A percentile compares a stretch with the other conserved stretches of the same genome.
Conservation (phyloP, 192 early-diverging fungal species). For the Umbelopsis sp. region DNA sequence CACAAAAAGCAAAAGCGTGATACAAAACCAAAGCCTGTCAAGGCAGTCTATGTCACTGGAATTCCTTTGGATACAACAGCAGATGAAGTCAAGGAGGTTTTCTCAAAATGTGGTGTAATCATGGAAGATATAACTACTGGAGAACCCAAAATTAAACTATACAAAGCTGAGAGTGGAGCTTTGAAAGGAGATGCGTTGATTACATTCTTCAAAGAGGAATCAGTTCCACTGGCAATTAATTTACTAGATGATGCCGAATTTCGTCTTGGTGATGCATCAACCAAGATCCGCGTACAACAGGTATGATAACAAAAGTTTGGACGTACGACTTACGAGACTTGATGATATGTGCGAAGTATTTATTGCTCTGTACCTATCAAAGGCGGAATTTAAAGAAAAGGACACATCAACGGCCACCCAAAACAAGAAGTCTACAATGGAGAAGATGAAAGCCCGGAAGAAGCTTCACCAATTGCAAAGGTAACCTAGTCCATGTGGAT, state of each 20-base stretch:
- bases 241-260: constrained; percentile 88
- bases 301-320: constrained; percentile 34
- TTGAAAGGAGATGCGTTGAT: constrained; percentile 93
- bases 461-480: constrained; percentile 74
- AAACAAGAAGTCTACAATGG: constrained; percentile 39
- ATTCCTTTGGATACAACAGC: constrained; percentile 80
- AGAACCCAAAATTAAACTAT: constrained; percentile 89
- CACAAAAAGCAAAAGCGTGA: constrained; percentile 56
- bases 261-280: constrained; percentile 57
- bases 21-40: constrained; percentile 61
- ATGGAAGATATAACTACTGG: constrained; percentile 69
- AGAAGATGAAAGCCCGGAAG: constrained; percentile 64
- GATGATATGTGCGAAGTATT: neutral
- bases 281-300: constrained; percentile 73
- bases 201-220: constrained; percentile 89
- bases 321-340: neutral
- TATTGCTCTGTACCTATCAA: neutral
- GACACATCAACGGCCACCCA: constrained; percentile 22
- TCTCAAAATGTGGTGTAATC: constrained; percentile 80
- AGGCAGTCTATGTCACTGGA: constrained; percentile 84
- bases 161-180: constrained; percentile 65
- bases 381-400: constrained; percentile 86
- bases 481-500: constrained; percentile 38
- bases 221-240: constrained; percentile 80
- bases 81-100: constrained; percentile 75